A percentile compares a stretch with the other conserved stretches of the same genome.
Conservation (phyloP, 768 basidiomycete genomes). For the Melanogaster broomeanus region DNA sequence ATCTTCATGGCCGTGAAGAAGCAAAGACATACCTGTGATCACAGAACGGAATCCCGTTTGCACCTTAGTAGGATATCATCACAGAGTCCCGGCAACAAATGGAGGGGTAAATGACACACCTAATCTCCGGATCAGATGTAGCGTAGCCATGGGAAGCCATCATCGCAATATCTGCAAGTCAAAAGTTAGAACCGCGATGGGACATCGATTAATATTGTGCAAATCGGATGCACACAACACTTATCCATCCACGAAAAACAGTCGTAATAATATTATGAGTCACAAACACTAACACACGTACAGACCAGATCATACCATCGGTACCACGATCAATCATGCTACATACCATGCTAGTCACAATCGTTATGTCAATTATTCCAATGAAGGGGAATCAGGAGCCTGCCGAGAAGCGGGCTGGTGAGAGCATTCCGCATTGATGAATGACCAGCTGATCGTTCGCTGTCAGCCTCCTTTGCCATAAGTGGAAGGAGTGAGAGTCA, state of each 20-base stretch:
- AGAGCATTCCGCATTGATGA: constrained; percentile 51
- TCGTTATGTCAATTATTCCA: constrained; percentile 47
- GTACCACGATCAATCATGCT: constrained; percentile 46
- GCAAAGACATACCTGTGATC: constrained; percentile 34
- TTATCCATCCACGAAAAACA: constrained; percentile 49
- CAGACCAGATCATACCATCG: constrained; percentile 44
- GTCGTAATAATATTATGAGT: constrained; percentile 48
- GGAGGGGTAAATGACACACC: constrained; percentile 26
- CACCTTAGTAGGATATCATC: constrained; percentile 12
- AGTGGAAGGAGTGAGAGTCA: constrained; percentile 20
- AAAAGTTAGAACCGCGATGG: background rate
- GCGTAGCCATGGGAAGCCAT: constrained; percentile 46
- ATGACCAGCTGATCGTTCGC: constrained; percentile 41
- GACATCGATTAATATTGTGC: background rate
- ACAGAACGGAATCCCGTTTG: constrained; percentile 52
- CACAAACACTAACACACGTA: constrained; percentile 37
- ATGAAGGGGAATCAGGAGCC: constrained; percentile 38
- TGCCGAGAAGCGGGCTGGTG: constrained; percentile 46
- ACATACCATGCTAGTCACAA: constrained; percentile 34
- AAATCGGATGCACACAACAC: constrained; percentile 4
- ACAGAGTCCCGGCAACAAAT: constrained; percentile 7
- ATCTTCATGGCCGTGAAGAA: background rate
- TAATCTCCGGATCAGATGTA: constrained; percentile 53
- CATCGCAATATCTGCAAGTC: constrained; percentile 36
- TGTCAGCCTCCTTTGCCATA: background rate